Percentiles rank a stretch among this genome's conserved stretches.
These are phyloP conservation scores for Arachis stenosperma DNA, from an alignment of 306 rosid genomes.

Conservation along the genomic window DNA sequence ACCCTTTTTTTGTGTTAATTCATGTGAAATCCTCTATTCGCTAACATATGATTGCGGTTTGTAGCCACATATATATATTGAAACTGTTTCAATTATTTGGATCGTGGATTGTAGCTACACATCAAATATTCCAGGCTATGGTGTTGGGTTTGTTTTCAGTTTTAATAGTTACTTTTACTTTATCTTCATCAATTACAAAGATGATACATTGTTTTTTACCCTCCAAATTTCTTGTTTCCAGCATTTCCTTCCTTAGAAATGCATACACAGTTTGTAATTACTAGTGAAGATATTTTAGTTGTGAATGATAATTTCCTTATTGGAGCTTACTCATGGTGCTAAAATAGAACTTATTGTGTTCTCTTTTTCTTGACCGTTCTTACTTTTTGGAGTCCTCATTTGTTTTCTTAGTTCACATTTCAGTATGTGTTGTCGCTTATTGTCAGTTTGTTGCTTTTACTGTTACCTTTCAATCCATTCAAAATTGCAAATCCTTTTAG, in stretches of 20 bases:
- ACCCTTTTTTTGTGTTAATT: background rate
- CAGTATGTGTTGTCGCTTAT: background rate
- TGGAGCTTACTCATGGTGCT: background rate
- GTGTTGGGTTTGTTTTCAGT: constrained; percentile 1
- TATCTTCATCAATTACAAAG: background rate
- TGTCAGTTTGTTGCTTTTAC: background rate
- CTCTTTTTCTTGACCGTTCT: background rate
- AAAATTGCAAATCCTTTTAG: background rate
- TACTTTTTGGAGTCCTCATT: background rate
- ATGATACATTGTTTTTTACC: constrained; percentile 1
- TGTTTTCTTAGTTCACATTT: background rate
- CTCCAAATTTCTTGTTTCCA: background rate
- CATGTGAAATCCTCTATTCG: background rate
- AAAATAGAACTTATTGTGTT: background rate
- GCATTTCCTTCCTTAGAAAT: background rate
- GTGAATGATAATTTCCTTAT: background rate
- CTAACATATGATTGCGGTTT: background rate
- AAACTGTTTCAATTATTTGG: background rate
- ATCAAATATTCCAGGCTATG: background rate
- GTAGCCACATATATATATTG: background rate
- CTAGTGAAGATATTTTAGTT: background rate
- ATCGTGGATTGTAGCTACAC: background rate
- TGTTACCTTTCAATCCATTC: background rate
- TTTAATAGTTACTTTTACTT: background rate
- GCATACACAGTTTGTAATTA: background rate